Base-by-base conservation (phyloP, 2,329 filamentous ascomycete species). In the Dothiorella sarmentorum region DNA sequence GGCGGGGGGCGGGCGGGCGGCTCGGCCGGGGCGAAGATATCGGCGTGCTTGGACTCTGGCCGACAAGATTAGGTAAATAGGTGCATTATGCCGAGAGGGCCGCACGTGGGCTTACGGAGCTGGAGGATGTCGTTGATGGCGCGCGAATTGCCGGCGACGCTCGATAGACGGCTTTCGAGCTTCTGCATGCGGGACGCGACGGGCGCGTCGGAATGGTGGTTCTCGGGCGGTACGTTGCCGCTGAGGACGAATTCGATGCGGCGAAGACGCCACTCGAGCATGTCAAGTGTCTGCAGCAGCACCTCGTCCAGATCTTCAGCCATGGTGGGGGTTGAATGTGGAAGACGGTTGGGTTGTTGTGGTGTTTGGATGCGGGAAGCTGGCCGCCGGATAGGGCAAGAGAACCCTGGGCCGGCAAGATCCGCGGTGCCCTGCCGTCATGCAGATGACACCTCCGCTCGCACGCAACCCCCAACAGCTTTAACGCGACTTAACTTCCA, bases 251-350 rank as follows among this genome's bases (percentile, higher is more conserved):
- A 79, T 51, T 76, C 73, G 27, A 80, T 60, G 4, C 76, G 71
- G 33, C 72, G 69, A 44, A 80, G 65, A 10, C 78, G 72, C 55
- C 74, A 74, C 62, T 80, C 76, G 11, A 80, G 71, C 57, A 76
- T 65, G 4, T 70, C 65, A 52, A 77, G 71, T 2, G 78, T 80
- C 62, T 75, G 69, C 15, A 75, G 64, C 24, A 73, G 63, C 15
- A 73, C 67, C 59, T 75, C 71, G 56, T 74, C 71, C 61, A 73
- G 70, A 45, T 71, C 70, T 63, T 73, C 69, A 60, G 58, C 62
- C 56, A 62, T 59, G 18, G 17, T 24, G 35, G 33, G 20, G 40
- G 33, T 3, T 20, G 49, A 3, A 35, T 17, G 35, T 33, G 20
- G 49, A 38, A 29, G 4, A 24, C 35, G 35, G 9, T 13, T 15